A percentile compares a stretch with the other conserved stretches of the same genome.
These are phyloP conservation scores for Entamoeba dispar DNA, from an alignment of 208 protist species.

Conservation along the genomic window DNA sequence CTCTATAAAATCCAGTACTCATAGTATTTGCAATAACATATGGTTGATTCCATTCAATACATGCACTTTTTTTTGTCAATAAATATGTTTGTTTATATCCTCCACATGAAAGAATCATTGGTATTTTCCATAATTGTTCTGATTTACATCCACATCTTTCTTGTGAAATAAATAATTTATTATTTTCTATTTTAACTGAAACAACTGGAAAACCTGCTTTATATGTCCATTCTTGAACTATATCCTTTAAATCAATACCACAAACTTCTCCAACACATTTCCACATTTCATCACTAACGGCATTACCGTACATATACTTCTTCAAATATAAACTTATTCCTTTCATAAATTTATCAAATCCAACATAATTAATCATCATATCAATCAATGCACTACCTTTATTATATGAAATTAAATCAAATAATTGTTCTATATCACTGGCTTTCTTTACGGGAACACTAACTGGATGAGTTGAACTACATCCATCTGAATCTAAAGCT, in stretches of 20 bases:
- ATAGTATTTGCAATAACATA: background rate
- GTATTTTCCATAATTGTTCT: background rate
- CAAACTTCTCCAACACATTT: background rate
- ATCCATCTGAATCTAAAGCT: conserved; percentile 58
- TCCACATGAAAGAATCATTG: background rate
- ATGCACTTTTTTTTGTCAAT: background rate
- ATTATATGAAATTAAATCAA: conserved; percentile 78
- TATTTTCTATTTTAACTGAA: background rate
- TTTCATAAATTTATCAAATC: conserved; percentile 52
- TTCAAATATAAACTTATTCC: conserved; percentile 63
- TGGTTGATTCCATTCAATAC: background rate
- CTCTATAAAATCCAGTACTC: background rate
- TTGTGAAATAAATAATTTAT: background rate
- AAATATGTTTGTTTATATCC: background rate
- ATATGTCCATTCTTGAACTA: background rate
- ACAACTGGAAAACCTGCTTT: background rate
- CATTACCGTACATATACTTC: background rate
- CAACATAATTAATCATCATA: conserved; percentile 64
- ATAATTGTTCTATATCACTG: conserved; percentile 75
- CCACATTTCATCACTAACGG: background rate
- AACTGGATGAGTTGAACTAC: conserved; percentile 62
- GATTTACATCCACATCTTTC: background rate
- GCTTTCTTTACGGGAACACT: conserved; percentile 63
- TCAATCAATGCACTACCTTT: conserved; percentile 66
- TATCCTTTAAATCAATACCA: background rate